Evolutionary conservation across 2,329 filamentous ascomycete species (phyloP).

Genomic region (Cordyceps tenuipes): DNA sequence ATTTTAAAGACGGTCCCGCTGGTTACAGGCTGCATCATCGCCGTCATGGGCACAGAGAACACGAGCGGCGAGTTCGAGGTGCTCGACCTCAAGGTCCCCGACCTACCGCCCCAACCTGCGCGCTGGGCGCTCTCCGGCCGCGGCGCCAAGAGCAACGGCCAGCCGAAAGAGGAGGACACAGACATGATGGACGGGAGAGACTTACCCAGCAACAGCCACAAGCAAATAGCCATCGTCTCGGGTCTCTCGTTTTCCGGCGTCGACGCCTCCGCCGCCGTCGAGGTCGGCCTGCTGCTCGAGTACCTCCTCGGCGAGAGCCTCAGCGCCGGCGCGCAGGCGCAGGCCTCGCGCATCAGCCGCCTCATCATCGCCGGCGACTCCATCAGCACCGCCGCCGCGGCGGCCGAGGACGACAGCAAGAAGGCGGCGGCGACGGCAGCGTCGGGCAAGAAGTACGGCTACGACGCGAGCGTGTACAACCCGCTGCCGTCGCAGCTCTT

Average conservation of each 20-base stretch:
- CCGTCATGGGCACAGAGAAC: constrained; percentile 93
- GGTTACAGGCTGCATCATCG: constrained; percentile 88
- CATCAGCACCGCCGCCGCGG: constrained; percentile 53
- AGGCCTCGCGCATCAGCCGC: constrained; percentile 63
- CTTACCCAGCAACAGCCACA: constrained; percentile 29
- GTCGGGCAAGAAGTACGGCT: constrained; percentile 76
- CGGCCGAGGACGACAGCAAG: constrained; percentile 32
- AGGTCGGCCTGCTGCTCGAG: constrained; percentile 72
- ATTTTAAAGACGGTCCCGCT: constrained; percentile 60
- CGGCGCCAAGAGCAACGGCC: constrained; percentile 21
- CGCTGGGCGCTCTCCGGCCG: constrained; percentile 62
- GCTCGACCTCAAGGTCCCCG: constrained; percentile 80
- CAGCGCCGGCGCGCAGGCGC: constrained; percentile 48
- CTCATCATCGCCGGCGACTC: constrained; percentile 91
- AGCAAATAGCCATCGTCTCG: constrained; percentile 71
- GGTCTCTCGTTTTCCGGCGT: constrained; percentile 76
- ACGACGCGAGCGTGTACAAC: constrained; percentile 85
- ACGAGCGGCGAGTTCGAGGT: constrained; percentile 86
- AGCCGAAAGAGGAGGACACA: constrained; percentile 32
- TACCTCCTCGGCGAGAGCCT: constrained; percentile 79
- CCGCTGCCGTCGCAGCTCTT: constrained; percentile 73
- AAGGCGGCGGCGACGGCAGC: constrained; percentile 4
- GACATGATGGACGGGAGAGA: constrained; percentile 46
- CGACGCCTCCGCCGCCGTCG: constrained; percentile 61
- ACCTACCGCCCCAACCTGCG: constrained; percentile 71